phyloP scores from a whole-genome alignment of 345 rosid genomes.

The Eucalyptus tenuipes region DNA sequence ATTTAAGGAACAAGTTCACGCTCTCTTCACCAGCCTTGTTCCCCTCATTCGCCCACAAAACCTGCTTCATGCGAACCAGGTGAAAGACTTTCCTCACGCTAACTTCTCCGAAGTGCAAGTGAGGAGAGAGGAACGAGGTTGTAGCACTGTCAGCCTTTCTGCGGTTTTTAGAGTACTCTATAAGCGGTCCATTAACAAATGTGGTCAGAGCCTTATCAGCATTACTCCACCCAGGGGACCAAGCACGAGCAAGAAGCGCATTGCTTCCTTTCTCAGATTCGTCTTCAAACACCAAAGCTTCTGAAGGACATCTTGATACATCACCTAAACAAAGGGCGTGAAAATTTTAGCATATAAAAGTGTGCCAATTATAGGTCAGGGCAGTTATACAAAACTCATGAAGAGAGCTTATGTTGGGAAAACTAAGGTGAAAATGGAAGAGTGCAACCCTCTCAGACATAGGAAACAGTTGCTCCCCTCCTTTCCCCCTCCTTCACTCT shows the following conservation, averaged over 20 bases:
- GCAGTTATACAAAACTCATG: background rate
- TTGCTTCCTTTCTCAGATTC: slow-evolving; percentile 93
- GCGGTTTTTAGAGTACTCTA: slow-evolving; percentile 82
- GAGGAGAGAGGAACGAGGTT: slow-evolving; percentile 93
- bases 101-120: slow-evolving; percentile 95
- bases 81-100: slow-evolving; percentile 95
- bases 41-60: slow-evolving; percentile 91
- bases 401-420: background rate
- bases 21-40: slow-evolving; percentile 90
- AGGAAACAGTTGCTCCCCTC: background rate
- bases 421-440: background rate
- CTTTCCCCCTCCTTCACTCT: background rate
- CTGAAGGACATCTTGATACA: slow-evolving; percentile 55
- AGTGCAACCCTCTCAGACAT: background rate
- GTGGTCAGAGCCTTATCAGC: slow-evolving; percentile 86
- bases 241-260: slow-evolving; percentile 94
- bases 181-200: slow-evolving; percentile 73
- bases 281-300: slow-evolving; percentile 71
- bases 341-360: background rate
- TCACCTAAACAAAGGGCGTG: slow-evolving; percentile 40
- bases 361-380: background rate
- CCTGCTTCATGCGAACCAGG: slow-evolving; percentile 88
- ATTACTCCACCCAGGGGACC: slow-evolving; percentile 98
- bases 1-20: slow-evolving; percentile 83
- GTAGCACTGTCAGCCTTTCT: slow-evolving; percentile 97